Percentiles rank a stretch among this genome's conserved stretches.
These are phyloP conservation scores for Neophaeococcomyces mojaviensis DNA, from an alignment of 2,329 filamentous ascomycete genomes.

Conservation along the genomic window DNA sequence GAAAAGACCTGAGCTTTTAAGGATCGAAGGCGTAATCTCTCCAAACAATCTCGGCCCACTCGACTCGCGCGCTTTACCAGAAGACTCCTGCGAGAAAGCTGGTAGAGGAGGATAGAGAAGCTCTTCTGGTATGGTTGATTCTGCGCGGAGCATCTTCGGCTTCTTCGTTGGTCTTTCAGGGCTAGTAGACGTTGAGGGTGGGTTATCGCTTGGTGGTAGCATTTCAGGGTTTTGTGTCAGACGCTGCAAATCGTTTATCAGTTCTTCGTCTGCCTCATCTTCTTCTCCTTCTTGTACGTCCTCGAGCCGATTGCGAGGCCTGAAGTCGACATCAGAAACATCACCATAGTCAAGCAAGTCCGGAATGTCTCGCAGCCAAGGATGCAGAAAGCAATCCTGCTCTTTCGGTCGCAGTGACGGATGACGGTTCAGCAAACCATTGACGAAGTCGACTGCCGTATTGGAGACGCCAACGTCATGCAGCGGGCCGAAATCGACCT, in stretches of 20 bases:
- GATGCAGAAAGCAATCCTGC: conserved; percentile 58
- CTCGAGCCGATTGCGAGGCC: conserved; percentile 24
- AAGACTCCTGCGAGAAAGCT: conserved; percentile 6
- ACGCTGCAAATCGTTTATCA: conserved; percentile 17
- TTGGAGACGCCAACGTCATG: conserved; percentile 52
- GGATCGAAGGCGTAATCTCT: conserved; percentile 50
- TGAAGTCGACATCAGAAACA: conserved; percentile 37
- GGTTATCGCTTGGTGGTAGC: neutral
- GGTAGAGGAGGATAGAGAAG: conserved; percentile 37
- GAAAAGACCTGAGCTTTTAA: conserved; percentile 47
- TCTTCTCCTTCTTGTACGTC: conserved; percentile 30
- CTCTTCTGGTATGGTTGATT: conserved; percentile 21
- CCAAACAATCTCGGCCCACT: conserved; percentile 46
- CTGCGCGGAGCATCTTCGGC: conserved; percentile 14
- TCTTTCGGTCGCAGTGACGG: conserved; percentile 71
- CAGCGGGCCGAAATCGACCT: conserved; percentile 61
- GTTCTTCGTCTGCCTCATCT: conserved; percentile 21
- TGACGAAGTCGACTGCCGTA: conserved; percentile 64
- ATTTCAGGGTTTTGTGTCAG: conserved; percentile 16
- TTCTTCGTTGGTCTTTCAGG: conserved; percentile 28
- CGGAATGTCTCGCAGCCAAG: conserved; percentile 59
- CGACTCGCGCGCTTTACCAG: neutral
- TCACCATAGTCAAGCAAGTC: conserved; percentile 54
- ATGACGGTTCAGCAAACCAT: conserved; percentile 71
- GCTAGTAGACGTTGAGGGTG: conserved; percentile 1